phyloP scores from a whole-genome alignment of 2,329 filamentous ascomycete genomes.

The Claviceps africana region DNA sequence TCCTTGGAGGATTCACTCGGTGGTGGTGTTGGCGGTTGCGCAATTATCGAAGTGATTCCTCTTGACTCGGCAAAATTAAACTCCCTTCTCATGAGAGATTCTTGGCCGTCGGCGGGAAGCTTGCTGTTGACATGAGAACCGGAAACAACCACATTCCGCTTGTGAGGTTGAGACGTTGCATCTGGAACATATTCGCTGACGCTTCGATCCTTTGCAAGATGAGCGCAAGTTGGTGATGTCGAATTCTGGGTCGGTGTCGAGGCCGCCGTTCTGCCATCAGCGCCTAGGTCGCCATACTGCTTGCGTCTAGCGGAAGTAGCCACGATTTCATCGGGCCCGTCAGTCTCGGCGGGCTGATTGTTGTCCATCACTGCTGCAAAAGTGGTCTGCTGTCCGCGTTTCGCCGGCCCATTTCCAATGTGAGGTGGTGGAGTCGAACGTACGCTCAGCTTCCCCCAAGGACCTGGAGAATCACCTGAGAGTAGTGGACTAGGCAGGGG shows the following conservation, averaged over 20 bases:
- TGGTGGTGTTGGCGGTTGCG: conserved; percentile 64
- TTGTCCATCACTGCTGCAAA: conserved; percentile 37
- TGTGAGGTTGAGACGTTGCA: conserved; percentile 50
- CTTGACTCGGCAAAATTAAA: conserved; percentile 66
- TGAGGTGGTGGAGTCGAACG: conserved; percentile 30
- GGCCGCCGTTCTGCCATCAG: conserved; percentile 20
- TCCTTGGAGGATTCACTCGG: conserved; percentile 56
- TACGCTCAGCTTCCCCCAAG: conserved; percentile 43
- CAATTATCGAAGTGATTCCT: conserved; percentile 49
- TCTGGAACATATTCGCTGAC: conserved; percentile 80
- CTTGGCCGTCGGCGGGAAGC: conserved; percentile 21
- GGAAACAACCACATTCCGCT: conserved; percentile 61
- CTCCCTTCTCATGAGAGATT: conserved; percentile 53
- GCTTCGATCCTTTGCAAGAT: conserved; percentile 62
- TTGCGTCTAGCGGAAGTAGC: conserved; percentile 43
- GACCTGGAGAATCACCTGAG: conserved; percentile 49
- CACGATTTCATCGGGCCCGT: conserved; percentile 26
- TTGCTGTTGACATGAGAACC: conserved; percentile 37
- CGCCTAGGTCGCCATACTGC: conserved; percentile 29
- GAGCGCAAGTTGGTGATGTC: conserved; percentile 9
- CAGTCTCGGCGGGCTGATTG: conserved; percentile 36
- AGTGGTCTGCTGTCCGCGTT: conserved; percentile 17
- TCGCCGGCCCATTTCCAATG: conserved; percentile 12
- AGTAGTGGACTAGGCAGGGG: conserved; percentile 65
- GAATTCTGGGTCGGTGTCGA: conserved; percentile 6